phyloP scores from a whole-genome alignment of 148 eudicot genomes.

The Rhododendron henanense region DNA sequence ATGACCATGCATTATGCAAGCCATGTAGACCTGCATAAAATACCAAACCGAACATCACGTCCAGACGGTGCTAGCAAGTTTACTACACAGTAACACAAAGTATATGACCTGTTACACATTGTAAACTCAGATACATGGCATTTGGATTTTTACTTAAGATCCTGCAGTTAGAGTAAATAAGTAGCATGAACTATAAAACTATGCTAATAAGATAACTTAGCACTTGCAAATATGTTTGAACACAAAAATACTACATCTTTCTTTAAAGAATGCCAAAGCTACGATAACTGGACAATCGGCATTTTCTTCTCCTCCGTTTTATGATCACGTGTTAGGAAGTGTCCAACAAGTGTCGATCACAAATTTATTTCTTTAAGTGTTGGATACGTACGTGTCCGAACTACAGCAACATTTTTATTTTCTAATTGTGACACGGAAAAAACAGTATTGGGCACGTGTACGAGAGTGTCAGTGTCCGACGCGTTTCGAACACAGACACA shows the following conservation, averaged over 20 bases:
- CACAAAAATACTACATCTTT: background rate
- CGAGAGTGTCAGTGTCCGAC: background rate
- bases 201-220: background rate
- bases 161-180: background rate
- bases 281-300: background rate
- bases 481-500: background rate
- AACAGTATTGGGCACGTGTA: background rate
- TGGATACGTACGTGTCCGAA: background rate
- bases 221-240: background rate
- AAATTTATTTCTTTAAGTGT: background rate
- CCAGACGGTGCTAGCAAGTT: conserved; percentile 4
- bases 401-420: background rate
- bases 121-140: background rate
- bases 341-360: background rate
- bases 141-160: background rate
- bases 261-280: background rate
- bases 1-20: conserved; percentile 71
- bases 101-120: background rate
- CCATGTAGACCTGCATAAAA: conserved; percentile 83
- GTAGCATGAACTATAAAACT: background rate
- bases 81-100: background rate
- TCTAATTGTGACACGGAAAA: background rate
- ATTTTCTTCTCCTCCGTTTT: background rate
- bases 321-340: background rate
- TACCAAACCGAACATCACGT: conserved; percentile 12